Evolutionary conservation across 2,329 filamentous ascomycete genomes (phyloP), one percentile per base, ranked within the genome.

Genomic region (Didymella arachidicola): DNA sequence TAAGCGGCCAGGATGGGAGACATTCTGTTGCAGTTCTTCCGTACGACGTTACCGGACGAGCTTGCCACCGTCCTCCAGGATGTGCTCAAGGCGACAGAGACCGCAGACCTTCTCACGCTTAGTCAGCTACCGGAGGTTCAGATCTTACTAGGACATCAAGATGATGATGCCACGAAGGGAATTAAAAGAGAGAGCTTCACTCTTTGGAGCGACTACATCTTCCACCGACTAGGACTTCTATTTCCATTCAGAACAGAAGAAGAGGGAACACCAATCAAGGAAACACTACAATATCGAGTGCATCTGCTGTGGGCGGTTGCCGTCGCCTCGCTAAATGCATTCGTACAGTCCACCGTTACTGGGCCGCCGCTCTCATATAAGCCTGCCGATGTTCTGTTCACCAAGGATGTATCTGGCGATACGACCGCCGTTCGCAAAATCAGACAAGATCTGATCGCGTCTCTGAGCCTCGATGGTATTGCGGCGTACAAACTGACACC

Each of bases 331-430:
- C 82, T 97, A 11, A 85, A 92, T 70, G 86, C 89, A 11, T 97
- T 97, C 73, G 78, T 97, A 16, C 93, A 97, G 75, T 87, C 87
- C 1, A 97, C 92, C 72, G 90, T 96, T 53, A 97, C 93, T 3
- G 93, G 93, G 0, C 93, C 93, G 1, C 89, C 92, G 0, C 80
- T 96, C n/a, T 79, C 81, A 0, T 89, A 87, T 70, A 77, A 77
- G 25, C 77, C 84, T 2, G 78, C 82, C 3, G 77, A 82, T 12
- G 63, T 79, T 1, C 63, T 88, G 6, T 69, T 89, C 4, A 82
- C 84, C 1, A 67, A 79, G n/a, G 77, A 79, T 27, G 73, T 82
- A 3, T 81, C 79, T 61, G 63, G 63, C 2, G 70, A 78, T 56
- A 42, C 63, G 2, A 57, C 70, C 18, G 61, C 67, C 4, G 65